A percentile compares a stretch with the other conserved stretches of the same genome.
Conservation (phyloP, 2,329 filamentous ascomycete genomes). For the Apiospora koreana region DNA sequence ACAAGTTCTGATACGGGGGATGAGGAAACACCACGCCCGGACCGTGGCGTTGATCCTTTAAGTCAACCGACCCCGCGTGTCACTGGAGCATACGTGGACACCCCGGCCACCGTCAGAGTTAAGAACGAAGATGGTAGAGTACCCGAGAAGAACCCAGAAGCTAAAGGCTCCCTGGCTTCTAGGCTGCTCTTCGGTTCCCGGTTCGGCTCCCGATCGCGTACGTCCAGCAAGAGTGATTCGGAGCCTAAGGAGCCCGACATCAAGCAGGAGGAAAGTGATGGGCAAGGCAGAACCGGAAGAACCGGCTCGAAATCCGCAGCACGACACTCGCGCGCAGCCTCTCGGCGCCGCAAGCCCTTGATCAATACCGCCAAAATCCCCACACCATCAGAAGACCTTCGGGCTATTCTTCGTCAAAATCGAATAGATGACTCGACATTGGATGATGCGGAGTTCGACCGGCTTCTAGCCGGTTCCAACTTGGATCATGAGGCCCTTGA, state of each 20-base stretch:
- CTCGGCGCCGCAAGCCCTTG: constrained; percentile 47
- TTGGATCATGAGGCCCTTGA: constrained; percentile 29
- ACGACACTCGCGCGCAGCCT: constrained; percentile 36
- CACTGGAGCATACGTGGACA: constrained; percentile 58
- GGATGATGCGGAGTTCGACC: constrained; percentile 52
- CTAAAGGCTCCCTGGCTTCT: constrained; percentile 9
- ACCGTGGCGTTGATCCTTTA: constrained; percentile 43
- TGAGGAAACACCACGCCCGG: constrained; percentile 50
- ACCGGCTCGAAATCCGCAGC: constrained; percentile 23
- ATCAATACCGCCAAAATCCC: constrained; percentile 56
- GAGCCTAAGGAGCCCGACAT: not conserved
- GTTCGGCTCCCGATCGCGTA: not conserved
- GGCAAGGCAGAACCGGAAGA: constrained; percentile 14
- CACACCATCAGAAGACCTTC: constrained; percentile 57
- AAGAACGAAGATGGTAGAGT: constrained; percentile 22
- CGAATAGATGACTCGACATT: constrained; percentile 61
- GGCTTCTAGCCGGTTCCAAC: constrained; percentile 45
- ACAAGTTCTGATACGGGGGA: constrained; percentile 33
- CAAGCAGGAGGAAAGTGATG: constrained; percentile 13
- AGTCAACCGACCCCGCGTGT: constrained; percentile 55
- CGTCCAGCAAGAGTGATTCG: constrained; percentile 2
- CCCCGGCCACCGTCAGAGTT: constrained; percentile 46
- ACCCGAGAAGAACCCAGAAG: constrained; percentile 12
- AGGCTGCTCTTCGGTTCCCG: constrained; percentile 2
- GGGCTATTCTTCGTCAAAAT: constrained; percentile 52